Base-by-base conservation (phyloP, 2,329 filamentous ascomycete genomes). In the Emergomyces pasteurianus region DNA sequence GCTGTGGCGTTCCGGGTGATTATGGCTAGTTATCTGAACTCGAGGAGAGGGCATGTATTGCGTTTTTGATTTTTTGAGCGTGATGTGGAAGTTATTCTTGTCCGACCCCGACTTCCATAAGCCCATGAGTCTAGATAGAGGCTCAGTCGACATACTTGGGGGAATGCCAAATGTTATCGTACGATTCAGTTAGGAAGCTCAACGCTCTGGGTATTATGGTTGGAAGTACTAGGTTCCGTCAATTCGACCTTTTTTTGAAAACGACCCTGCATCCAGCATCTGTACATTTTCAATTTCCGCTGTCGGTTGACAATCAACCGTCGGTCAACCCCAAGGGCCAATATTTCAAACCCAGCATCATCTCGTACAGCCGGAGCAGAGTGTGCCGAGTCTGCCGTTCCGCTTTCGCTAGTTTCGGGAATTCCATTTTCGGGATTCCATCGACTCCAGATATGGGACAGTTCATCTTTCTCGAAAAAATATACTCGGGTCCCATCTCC, bases 401-500 rank as follows among this genome's bases (percentile, higher is more conserved):
- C 63, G 34, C 63, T 58, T 12, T 52, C 59, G 34, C 63, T 60
- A 36, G 47, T 62, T 56, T 67, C 38, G 4, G 61, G 67, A 10
- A 76, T 61, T 4, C 73, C 73, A 50, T 67, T 68, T 61, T 74
- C 68, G 8, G 71, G 71, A 5, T 68, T 72, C 75, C 67, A 75
- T 40, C 81, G 82, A 28, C 80, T 80, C 92, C 92, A 97, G 62
- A 97, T 92, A 50, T 81, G 74, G 59, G 83, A 81, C 59, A 99
- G 78, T 76, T 99, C 87, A 40, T 92, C 86, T 73, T 86, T 81
- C 61, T 96, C 92, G 70, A 99, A 99, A 75, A 99, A 99, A 75
- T 97, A 99, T 0, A 99, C 94, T 7, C 94, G 83, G 3, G 94
- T 99, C 1, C 94, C 94, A 73, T 99, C 94, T 1, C 94, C 94